phyloP scores from a whole-genome alignment of 2,329 filamentous ascomycete genomes.

The Fusarium incarnatum region DNA sequence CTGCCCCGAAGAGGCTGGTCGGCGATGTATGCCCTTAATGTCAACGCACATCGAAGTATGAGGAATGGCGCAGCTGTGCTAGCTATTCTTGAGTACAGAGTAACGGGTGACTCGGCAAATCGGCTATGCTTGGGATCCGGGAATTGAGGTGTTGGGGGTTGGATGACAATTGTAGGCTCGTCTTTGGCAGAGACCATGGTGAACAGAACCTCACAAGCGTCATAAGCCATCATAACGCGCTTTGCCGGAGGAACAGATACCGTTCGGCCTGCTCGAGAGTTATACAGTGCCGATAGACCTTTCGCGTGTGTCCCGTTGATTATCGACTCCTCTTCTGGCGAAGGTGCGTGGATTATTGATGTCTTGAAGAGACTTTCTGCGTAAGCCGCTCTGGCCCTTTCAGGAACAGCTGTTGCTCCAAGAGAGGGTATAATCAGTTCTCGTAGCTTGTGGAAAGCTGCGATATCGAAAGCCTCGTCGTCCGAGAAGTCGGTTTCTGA shows the following conservation, averaged over 20 bases:
- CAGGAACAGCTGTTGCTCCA: conserved; percentile 72
- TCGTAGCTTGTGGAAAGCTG: conserved; percentile 75
- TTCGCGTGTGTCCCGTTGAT: conserved; percentile 60
- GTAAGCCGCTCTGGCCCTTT: conserved; percentile 75
- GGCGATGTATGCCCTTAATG: conserved; percentile 85
- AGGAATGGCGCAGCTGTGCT: conserved; percentile 82
- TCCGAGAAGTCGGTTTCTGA: conserved; percentile 62
- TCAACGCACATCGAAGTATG: conserved; percentile 82
- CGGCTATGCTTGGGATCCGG: conserved; percentile 47
- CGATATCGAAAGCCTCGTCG: conserved; percentile 86
- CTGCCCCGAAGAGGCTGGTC: conserved; percentile 90
- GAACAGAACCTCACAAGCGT: conserved; percentile 84
- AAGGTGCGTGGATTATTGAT: conserved; percentile 80
- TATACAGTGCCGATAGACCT: conserved; percentile 70
- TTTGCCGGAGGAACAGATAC: conserved; percentile 72
- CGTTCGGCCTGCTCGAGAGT: conserved; percentile 77
- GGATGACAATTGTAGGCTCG: conserved; percentile 51
- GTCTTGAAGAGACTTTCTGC: conserved; percentile 81
- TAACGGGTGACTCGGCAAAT: conserved; percentile 40
- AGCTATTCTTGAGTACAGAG: conserved; percentile 71
- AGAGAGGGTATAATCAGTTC: conserved; percentile 80
- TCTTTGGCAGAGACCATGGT: conserved; percentile 67
- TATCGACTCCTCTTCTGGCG: conserved; percentile 65
- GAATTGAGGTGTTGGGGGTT: conserved; percentile 59
- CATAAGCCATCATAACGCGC: conserved; percentile 80